These are phyloP conservation scores for Globisporangium echinulatum DNA, from an alignment of 352 stramenopile species.

Conservation along the genomic window DNA sequence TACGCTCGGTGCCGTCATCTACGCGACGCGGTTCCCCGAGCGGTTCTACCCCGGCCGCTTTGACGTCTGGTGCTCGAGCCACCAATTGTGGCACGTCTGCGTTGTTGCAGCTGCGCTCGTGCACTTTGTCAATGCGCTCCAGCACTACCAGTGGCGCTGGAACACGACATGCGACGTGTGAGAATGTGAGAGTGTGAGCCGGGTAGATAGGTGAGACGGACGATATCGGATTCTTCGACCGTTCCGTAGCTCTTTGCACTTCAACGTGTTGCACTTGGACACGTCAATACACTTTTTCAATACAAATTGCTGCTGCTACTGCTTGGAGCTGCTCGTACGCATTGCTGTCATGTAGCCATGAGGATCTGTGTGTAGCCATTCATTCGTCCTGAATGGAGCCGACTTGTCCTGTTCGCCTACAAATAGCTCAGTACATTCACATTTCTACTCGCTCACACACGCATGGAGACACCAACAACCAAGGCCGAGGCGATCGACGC, in stretches of 20 bases:
- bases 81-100: constrained; percentile 87
- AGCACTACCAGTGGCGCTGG: constrained; percentile 85
- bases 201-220: not conserved
- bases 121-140: constrained; percentile 76
- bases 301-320: not conserved
- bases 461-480: not conserved
- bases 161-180: constrained; percentile 73
- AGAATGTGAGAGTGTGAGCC: not conserved
- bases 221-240: no score
- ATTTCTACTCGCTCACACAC: not conserved
- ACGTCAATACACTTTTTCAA: not conserved
- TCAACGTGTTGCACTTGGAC: no score
- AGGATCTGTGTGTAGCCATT: no score
- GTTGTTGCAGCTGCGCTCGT: constrained; percentile 81
- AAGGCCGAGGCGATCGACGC: constrained; percentile 4
- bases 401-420: no score
- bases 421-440: no score
- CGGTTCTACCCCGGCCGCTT: constrained; percentile 80
- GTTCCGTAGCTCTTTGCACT: not conserved
- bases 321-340: no score
- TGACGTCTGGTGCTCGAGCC: constrained; percentile 81
- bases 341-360: no score
- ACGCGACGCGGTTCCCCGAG: constrained; percentile 81
- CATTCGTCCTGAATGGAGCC: no score
- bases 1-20: constrained; percentile 76